These are phyloP conservation scores for Cladosporium sp. DNA, from an alignment of 2,329 filamentous ascomycete species.

Conservation along the genomic window DNA sequence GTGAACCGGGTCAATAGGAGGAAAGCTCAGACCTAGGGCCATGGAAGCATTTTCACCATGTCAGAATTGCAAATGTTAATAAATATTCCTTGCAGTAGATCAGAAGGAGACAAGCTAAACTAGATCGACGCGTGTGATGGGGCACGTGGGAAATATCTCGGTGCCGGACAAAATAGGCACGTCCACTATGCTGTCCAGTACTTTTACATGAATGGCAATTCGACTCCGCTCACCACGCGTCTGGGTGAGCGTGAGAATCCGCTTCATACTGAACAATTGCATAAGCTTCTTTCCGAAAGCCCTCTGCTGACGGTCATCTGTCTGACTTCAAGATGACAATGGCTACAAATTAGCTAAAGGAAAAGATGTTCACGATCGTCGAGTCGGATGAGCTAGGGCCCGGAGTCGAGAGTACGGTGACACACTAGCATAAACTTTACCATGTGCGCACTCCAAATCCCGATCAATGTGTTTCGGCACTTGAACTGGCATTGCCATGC, in stretches of 20 bases:
- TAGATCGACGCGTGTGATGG: too few species aligned
- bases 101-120: neutral
- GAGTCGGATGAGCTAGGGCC: neutral
- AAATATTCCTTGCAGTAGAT: neutral
- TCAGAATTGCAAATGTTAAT: neutral
- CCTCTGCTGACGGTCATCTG: too few species aligned
- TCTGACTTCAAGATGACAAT: neutral
- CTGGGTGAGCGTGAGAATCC: neutral
- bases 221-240: neutral
- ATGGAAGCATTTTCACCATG: too few species aligned
- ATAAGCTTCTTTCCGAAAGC: too few species aligned
- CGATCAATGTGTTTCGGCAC: neutral
- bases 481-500: neutral
- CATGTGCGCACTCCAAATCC: neutral
- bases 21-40: too few species aligned
- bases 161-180: neutral
- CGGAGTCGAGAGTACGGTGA: neutral
- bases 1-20: too few species aligned
- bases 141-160: neutral
- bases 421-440: neutral
- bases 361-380: neutral
- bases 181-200: neutral
- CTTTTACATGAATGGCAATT: neutral
- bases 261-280: too few species aligned
- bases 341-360: neutral